Evolutionary conservation across 805 yeast genomes (phyloP).

Genomic region (Ogataea nonfermentans): DNA sequence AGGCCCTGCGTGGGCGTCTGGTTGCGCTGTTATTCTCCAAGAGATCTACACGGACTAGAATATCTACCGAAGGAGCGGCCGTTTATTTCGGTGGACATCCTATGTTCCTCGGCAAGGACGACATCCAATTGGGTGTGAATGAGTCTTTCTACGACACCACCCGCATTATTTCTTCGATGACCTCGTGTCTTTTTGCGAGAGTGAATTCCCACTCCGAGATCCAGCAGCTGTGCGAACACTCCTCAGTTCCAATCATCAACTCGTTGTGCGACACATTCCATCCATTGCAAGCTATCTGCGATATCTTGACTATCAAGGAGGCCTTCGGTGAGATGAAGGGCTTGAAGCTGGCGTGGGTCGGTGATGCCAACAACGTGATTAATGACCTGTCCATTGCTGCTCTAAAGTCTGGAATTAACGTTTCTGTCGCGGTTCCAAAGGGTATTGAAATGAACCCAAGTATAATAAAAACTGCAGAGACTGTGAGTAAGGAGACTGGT

Average conservation of each 20-base stretch:
- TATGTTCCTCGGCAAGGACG: slow-evolving; percentile 94
- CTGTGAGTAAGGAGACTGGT: slow-evolving; percentile 50
- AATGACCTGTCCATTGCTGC: slow-evolving; percentile 91
- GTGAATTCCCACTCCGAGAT: slow-evolving; percentile 85
- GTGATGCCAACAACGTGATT: slow-evolving; percentile 94
- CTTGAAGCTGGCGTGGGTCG: slow-evolving; percentile 89
- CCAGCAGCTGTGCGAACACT: slow-evolving; percentile 69
- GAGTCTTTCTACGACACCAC: slow-evolving; percentile 89
- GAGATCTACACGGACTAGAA: slow-evolving; percentile 92
- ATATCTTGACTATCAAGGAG: slow-evolving; percentile 82
- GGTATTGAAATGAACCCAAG: slow-evolving; percentile 60
- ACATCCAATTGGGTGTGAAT: slow-evolving; percentile 94
- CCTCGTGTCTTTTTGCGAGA: slow-evolving; percentile 95
- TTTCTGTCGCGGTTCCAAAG: slow-evolving; percentile 81
- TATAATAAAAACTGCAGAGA: slow-evolving; percentile 53
- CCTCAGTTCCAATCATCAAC: slow-evolving; percentile 88
- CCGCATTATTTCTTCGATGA: slow-evolving; percentile 90
- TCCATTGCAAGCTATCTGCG: slow-evolving; percentile 95
- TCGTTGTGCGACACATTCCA: slow-evolving; percentile 91
- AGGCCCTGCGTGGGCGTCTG: slow-evolving; percentile 71
- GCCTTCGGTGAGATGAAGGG: slow-evolving; percentile 54
- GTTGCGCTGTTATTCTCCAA: slow-evolving; percentile 84
- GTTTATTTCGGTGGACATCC: slow-evolving; percentile 93
- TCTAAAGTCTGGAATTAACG: slow-evolving; percentile 77
- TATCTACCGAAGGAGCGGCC: slow-evolving; percentile 93